Base-by-base conservation (phyloP, 352 stramenopile genomes). In the Pythium folliculosum region DNA sequence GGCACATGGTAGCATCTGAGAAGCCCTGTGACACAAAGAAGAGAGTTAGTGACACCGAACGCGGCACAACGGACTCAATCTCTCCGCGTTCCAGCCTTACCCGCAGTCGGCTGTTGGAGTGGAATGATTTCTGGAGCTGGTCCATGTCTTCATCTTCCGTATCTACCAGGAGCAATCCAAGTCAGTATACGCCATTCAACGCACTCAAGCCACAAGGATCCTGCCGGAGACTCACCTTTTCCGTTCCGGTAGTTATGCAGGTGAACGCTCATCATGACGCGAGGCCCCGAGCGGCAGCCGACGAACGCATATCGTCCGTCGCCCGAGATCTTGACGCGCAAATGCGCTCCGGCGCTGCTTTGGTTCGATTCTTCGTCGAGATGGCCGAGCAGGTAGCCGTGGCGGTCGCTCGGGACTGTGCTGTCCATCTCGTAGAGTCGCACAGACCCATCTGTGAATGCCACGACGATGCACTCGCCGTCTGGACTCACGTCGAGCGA, bases 361-460 rank as follows among this genome's bases (percentile, higher is more conserved):
- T 86, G 69, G 8, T 78, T 86, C 10, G 80, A 87, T 40, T 91
- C 78, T 40, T 94, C 87, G 50, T 95, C 87, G 23, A 95, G 76
- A 65, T 95, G 84, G 9, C 87, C 87, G 1, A 95, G 67, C 5
- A 94, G 65, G 60, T 95, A 95, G 0, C 81, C 86, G 35, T 92
- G 81, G 6, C 85, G 85, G 54, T 95, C 87, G 62, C 86, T 93
- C 1, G 85, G 84, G 1, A 93, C 84, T 21, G 72, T 91, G 71
- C 87, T 92, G 68, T 95, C 85, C 82, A 94, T 91, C 65, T 94
- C 87, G 51, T 90, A 95, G 19, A 95, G 70, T 3, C 85, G 73
- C 32, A 95, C 80, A 0, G 85, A 92, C 5, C 85, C 87, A 49
- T 95, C 85, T 3, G 76, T 89, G 64, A 93, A 94, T 14, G 82